Base-by-base conservation (phyloP, 2,329 filamentous ascomycete species). In the Aspergillus sp. region DNA sequence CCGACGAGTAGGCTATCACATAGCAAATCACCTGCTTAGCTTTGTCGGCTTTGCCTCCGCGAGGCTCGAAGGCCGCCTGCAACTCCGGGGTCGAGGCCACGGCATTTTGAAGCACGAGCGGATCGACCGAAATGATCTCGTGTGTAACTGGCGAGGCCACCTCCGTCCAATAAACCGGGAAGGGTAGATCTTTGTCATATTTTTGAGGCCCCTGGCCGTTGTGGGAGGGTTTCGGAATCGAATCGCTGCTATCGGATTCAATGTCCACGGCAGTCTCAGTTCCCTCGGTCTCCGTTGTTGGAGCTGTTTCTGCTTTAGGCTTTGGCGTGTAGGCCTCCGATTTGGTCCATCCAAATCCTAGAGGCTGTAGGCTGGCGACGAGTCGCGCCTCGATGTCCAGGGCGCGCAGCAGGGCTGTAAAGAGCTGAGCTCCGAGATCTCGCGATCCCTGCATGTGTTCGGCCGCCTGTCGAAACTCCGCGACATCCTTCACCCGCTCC, bases 81-180 rank as follows among this genome's bases (percentile, higher is more conserved):
- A 91, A 81, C 32, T 95, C 90, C 57, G 89, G 80, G 39, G 86
- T 92, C 0, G 86, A 89, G 1, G 88, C 90, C 20, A 95, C 81
- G 2, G 89, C 69, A 22, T 84, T 85, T 57, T 86, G 88, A 54
- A 84, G 75, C 31, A 92, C 85, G 6, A 91, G 80, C 0, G 91
- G 83, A 59, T 96, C 93, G 2, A 97, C 89, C 0, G 92, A 84
- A 9, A 95, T 83, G 58, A 90, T 92, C 52, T 86, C 91, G 56
- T 91, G 86, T 0, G 91, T 94, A 3, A 91, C 82, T 2, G 92
- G 90, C 0, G 93, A 97, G 2, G 95, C 81, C 2, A 91, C 89
- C 74, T 99, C 95, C 0, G 90, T 90, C 95, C 95, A 99, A 74
- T 98, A 98, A 54, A 90, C 89, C 1, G 95, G 93, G 65, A 89